Evolutionary conservation across 805 yeast genomes (phyloP).

Genomic region (Blastobotrys attinorum): DNA sequence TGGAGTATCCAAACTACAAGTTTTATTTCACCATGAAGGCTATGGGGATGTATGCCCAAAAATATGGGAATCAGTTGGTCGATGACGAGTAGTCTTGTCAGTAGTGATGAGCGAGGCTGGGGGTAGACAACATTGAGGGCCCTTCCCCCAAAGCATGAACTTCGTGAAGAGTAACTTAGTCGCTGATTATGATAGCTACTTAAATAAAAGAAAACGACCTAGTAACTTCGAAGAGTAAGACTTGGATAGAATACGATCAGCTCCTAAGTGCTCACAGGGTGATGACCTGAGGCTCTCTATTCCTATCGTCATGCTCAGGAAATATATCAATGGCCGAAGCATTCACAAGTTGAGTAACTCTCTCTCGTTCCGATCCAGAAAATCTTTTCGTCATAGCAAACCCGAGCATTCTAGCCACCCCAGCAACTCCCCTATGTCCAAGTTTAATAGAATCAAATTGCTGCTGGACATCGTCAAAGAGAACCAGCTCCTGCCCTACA

Average conservation of each 20-base stretch:
- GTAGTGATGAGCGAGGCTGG: no score
- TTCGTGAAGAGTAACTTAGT: no score
- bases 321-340: not conserved
- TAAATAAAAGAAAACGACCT: no score
- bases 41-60: conserved; percentile 55
- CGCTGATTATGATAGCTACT: no score
- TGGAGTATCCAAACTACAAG: conserved; percentile 91
- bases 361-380: not conserved
- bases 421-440: not conserved
- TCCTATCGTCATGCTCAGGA: not conserved
- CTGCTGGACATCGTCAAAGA: not conserved
- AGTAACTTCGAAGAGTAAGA: no score
- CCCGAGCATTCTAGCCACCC: not conserved
- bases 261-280: not conserved
- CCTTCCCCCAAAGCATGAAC: no score
- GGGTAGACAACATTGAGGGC: no score
- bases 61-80: conserved; percentile 7
- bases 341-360: not conserved
- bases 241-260: no score
- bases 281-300: not conserved
- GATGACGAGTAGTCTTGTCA: not conserved
- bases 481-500: not conserved
- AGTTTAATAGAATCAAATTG: not conserved
- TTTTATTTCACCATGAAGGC: conserved; percentile 91
- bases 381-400: not conserved